Conservation (phyloP, 768 basidiomycete species). For the Psilocybe cubensis region DNA sequence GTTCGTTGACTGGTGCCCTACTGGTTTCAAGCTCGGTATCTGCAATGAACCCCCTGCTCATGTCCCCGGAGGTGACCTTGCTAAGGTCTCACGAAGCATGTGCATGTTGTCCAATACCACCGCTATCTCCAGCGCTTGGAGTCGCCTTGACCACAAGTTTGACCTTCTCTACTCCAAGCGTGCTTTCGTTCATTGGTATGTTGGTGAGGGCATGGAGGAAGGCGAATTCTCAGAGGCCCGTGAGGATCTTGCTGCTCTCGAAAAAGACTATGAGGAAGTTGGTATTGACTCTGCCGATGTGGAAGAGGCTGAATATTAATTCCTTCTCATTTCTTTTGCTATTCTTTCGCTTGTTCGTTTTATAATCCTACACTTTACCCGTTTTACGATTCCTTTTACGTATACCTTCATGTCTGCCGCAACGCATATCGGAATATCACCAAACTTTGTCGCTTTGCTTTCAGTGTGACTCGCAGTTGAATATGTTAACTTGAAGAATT, state of each 20-base stretch:
- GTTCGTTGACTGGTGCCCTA: slow-evolving; percentile 98
- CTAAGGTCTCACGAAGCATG: slow-evolving; percentile 90
- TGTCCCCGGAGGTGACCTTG: slow-evolving; percentile 94
- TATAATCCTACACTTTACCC: slow-evolving; percentile 22
- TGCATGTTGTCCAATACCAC: slow-evolving; percentile 98
- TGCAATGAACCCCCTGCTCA: slow-evolving; percentile 95
- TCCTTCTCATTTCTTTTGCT: slow-evolving; percentile 10
- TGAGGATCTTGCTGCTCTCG: slow-evolving; percentile 96
- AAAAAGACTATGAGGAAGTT: slow-evolving; percentile 94
- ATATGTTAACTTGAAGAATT: background rate
- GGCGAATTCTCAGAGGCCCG: slow-evolving; percentile 99
- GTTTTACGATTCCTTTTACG: slow-evolving; percentile 30
- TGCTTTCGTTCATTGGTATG: slow-evolving; percentile 93
- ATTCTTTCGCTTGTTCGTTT: slow-evolving; percentile 17
- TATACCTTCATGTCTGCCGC: slow-evolving; percentile 29
- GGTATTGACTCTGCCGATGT: slow-evolving; percentile 76
- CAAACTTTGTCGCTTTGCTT: slow-evolving; percentile 16
- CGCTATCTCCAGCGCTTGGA: slow-evolving; percentile 94
- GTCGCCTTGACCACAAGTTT: slow-evolving; percentile 94
- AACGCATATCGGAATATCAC: slow-evolving; percentile 33
- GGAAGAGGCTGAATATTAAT: slow-evolving; percentile 70
- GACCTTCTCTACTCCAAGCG: slow-evolving; percentile 97
- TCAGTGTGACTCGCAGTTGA: background rate
- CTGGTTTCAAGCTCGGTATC: slow-evolving; percentile 98
- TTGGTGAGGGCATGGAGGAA: slow-evolving; percentile 99